phyloP scores from a whole-genome alignment of 2,329 filamentous ascomycete species.

The Chrysoporthe puriensis region DNA sequence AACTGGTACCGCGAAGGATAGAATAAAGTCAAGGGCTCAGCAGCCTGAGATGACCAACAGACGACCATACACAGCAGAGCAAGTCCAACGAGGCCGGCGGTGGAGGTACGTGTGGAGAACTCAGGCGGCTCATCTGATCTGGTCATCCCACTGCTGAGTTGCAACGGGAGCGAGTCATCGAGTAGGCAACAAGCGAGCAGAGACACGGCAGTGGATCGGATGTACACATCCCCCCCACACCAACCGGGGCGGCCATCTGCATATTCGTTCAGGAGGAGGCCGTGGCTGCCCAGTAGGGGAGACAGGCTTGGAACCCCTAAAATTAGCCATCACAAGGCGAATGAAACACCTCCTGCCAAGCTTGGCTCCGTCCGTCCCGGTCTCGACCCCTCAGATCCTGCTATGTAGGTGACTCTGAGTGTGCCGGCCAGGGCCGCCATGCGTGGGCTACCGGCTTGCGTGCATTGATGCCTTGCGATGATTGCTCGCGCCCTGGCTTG shows the following conservation, averaged over 20 bases:
- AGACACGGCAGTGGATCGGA: not conserved
- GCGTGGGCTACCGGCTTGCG: not conserved
- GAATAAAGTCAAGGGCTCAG: not conserved
- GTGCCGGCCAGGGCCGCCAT: too few relatives aligned
- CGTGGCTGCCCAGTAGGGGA: too few relatives aligned
- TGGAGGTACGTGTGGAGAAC: not conserved
- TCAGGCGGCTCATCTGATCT: conserved; percentile 4
- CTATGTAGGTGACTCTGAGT: too few relatives aligned
- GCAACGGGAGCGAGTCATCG: not conserved
- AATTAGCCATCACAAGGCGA: too few relatives aligned
- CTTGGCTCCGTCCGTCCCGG: too few relatives aligned
- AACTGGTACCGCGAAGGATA: not conserved
- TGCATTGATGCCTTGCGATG: not conserved
- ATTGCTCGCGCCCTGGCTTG: not conserved
- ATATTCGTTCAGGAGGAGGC: too few relatives aligned
- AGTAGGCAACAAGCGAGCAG: not conserved
- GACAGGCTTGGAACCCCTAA: too few relatives aligned
- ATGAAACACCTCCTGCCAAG: too few relatives aligned
- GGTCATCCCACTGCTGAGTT: conserved; percentile 2
- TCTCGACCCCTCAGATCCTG: too few relatives aligned
- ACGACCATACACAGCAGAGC: not conserved
- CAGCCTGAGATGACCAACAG: not conserved
- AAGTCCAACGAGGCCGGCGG: not conserved
- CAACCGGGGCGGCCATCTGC: too few relatives aligned
- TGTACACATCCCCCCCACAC: not conserved